Percentiles rank a stretch among this genome's conserved stretches.
Evolutionary conservation across 495 filamentous ascomycete genomes (phyloP).

Genomic region (Chaetomium cochliodes): DNA sequence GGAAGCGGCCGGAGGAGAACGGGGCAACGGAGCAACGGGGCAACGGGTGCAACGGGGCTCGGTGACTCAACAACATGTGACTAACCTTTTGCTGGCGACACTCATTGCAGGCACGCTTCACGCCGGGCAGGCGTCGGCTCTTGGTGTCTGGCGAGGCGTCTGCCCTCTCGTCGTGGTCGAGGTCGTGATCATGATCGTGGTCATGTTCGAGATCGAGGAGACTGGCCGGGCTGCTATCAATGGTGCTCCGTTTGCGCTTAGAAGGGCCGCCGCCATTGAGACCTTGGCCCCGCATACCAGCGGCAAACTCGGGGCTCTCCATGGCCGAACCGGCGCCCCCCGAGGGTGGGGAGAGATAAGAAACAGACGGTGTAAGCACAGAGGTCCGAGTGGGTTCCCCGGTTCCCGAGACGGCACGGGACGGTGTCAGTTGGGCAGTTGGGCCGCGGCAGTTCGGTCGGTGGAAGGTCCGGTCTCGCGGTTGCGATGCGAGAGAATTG

Average conservation of each 20-base stretch:
- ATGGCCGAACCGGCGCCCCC: slow-evolving; percentile 23
- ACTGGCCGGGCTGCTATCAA: slow-evolving; percentile 69
- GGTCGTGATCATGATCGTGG: slow-evolving; percentile 58
- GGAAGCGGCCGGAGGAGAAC: neutral
- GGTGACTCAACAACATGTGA: slow-evolving; percentile 11
- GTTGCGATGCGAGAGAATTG: slow-evolving; percentile 32
- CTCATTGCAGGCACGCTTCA: slow-evolving; percentile 91
- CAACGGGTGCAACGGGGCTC: too few species aligned
- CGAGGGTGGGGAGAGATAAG: slow-evolving; percentile 10
- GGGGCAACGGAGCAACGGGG: neutral
- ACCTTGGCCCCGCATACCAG: slow-evolving; percentile 45
- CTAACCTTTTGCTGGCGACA: slow-evolving; percentile 87
- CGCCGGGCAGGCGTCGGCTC: slow-evolving; percentile 53
- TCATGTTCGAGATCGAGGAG: slow-evolving; percentile 57
- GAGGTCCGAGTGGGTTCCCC: slow-evolving; percentile 20
- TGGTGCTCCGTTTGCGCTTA: slow-evolving; percentile 51
- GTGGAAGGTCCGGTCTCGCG: slow-evolving; percentile 40
- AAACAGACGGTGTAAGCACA: slow-evolving; percentile 14
- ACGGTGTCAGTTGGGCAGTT: slow-evolving; percentile 30
- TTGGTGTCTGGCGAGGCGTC: slow-evolving; percentile 37
- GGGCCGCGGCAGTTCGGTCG: slow-evolving; percentile 29
- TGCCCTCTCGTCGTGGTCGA: slow-evolving; percentile 65
- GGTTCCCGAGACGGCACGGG: slow-evolving; percentile 32
- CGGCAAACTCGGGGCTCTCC: slow-evolving; percentile 39
- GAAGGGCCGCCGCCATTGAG: slow-evolving; percentile 36